Evolutionary conservation across 768 basidiomycete species (phyloP), one percentile per base, ranked within the genome.

Genomic region (Hygrocybe coccinea): DNA sequence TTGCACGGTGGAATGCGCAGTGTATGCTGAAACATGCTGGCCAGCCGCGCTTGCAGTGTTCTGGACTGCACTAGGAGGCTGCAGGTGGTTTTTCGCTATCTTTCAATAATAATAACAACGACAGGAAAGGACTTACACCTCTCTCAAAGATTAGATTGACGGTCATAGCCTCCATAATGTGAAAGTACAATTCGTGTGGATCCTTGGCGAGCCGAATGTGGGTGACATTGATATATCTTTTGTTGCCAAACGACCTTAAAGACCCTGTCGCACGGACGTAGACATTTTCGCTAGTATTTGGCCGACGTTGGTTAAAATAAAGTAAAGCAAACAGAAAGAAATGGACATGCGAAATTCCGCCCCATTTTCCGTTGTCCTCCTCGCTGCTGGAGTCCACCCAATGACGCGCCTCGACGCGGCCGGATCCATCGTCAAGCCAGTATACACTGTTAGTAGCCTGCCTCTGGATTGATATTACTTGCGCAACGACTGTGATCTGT

Each of bases 401-500:
- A 59, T 85, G 85, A 21, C 89, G 82, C 21, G 84, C 86, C 63
- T 91, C 88, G 17, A 89, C 81, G 41, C 71, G 72, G 19, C 87
- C 92, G 2, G 90, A 89, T 11, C 94, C 92, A 67, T 99, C 95
- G 56, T 94, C 89, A 4, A 99, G 74, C 56, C 74, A 70, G 65
- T 91, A 92, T 35, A 85, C 82, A 55, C 80, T 81, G 62, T 95
- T 93, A 2, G 95, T 97, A 2, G 89, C 78, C 57, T 88, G 86
- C 7, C 74, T 72, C 56, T 85, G 77, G 25, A 90, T 75, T 15
- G 82, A 81, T 9, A 82, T 74, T 2, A 97, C 84, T 62, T 87
- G 82, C 2, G 81, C 91, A 2, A 93, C 85, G 41, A 91, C 61
- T 0, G 86, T 83, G 33, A 93, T 73, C 90, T 93, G 59, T 9